Evolutionary conservation across 331 rosid species (phyloP).

Genomic region (Malus hybrid): DNA sequence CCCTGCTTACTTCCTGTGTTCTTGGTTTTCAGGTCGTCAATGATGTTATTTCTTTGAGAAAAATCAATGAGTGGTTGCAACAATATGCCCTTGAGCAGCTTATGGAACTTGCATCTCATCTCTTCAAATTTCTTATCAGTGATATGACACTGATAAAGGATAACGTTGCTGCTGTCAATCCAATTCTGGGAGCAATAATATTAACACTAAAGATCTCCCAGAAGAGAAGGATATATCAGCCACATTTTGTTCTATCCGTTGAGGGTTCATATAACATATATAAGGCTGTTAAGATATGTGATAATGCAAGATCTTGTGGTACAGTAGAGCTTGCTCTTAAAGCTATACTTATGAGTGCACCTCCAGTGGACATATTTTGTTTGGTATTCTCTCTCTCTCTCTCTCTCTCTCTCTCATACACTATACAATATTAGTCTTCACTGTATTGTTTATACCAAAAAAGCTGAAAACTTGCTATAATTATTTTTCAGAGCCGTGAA

Average conservation of each 20-base stretch:
- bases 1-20: constrained; percentile 9
- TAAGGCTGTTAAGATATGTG: constrained; percentile 28
- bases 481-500: constrained; percentile 40
- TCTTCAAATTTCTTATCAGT: constrained; percentile 39
- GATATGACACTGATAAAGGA: constrained; percentile 35
- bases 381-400: constrained; percentile 39
- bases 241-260: constrained; percentile 64
- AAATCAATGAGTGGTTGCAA: constrained; percentile 67
- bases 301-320: constrained; percentile 19
- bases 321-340: constrained; percentile 48
- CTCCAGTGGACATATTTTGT: constrained; percentile 36
- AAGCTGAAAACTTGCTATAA: neutral
- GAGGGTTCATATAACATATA: constrained; percentile 57
- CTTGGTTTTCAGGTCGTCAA: constrained; percentile 52
- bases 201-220: constrained; percentile 57
- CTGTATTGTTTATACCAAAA: neutral
- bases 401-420: neutral
- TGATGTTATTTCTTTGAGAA: constrained; percentile 49
- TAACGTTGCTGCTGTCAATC: constrained; percentile 34
- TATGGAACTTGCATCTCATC: constrained; percentile 53
- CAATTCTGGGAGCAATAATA: constrained; percentile 41
- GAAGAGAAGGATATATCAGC: constrained; percentile 58
- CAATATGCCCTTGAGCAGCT: constrained; percentile 81
- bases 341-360: constrained; percentile 58
- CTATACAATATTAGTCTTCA: neutral